phyloP scores from a whole-genome alignment of 208 protist species.

The Trichomonas gallinae region DNA sequence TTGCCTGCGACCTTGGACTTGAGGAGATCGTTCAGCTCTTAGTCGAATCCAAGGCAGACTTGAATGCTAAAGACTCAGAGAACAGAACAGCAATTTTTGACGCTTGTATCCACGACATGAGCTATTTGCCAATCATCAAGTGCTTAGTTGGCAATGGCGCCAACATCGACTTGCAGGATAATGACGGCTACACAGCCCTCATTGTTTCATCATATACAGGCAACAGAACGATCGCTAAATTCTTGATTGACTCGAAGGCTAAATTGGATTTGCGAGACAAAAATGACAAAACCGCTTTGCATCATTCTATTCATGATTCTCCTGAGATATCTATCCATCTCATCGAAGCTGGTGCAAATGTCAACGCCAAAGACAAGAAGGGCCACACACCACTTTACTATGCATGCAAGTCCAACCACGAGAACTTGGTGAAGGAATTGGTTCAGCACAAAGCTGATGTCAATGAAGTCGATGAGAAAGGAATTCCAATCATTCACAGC shows the following conservation, averaged over 20 bases:
- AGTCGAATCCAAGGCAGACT: background rate
- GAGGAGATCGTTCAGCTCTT: background rate
- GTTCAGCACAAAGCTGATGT: background rate
- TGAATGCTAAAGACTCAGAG: background rate
- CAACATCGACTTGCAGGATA: background rate
- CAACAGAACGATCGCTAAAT: background rate
- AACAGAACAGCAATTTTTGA: background rate
- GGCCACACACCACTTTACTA: background rate
- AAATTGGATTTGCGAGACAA: background rate
- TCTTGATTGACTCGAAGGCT: background rate
- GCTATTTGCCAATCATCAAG: background rate
- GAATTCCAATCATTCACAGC: background rate
- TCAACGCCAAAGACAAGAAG: background rate
- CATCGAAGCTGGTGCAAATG: background rate
- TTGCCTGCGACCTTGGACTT: background rate
- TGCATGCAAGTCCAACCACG: background rate
- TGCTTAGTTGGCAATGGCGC: background rate
- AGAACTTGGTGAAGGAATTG: background rate
- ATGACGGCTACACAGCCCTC: background rate
- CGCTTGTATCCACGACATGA: background rate
- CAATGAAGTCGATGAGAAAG: background rate
- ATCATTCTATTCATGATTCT: background rate
- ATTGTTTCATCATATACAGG: background rate
- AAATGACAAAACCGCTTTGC: background rate
- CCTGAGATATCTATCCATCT: background rate